Evolutionary conservation across 2,329 filamentous ascomycete genomes (phyloP), one percentile per base, ranked within the genome.

Genomic region (Venturia oleaginea): DNA sequence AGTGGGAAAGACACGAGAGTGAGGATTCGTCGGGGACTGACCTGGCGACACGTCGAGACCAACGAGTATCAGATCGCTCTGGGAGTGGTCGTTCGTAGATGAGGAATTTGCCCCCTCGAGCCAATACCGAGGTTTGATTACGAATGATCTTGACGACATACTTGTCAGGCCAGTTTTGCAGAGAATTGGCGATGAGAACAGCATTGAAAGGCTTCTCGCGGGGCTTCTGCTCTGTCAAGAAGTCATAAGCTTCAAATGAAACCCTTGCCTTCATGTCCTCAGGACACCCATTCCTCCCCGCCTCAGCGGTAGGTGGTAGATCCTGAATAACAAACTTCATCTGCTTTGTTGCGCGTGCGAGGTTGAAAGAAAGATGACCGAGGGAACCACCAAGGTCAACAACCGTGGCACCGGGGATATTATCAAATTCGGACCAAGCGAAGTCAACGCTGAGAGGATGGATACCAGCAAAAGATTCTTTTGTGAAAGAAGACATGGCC

Each of bases 161-260:
- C 19, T 34, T 32, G 27, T 59, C 55, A 24, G 55, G 55, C 72
- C 72, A 75, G 64, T 75, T 72, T 57, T 75, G 72, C 62, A 74
- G 63, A 11, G 74, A 69, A 54, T 71, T 68, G 13, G 69, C 66
- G 4, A 75, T 61, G 37, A 73, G 72, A 62, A 74, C 74, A 38
- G 72, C 71, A 42, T 72, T 71, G 2, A 71, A 72, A 8, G 67
- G 66, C 46, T 72, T 63, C 46, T 51, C 46, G 8, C 46, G 8
- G 8, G 46, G 27, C 0, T 68, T 66, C 37, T 75, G 73, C 1
- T 66, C 63, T 1, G 63, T 69, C 65, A 75, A 74, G 68, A 74
- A 74, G 55, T 74, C 72, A 27, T 74, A 69, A 15, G 64, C 65
- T 37, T 68, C 61, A 30, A 74, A 74, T n/a, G n/a, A 30, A n/a